A percentile compares a stretch with the other conserved stretches of the same genome.
phyloP scores from a whole-genome alignment of 352 stramenopile species.

The Phytophthora lateralis region DNA sequence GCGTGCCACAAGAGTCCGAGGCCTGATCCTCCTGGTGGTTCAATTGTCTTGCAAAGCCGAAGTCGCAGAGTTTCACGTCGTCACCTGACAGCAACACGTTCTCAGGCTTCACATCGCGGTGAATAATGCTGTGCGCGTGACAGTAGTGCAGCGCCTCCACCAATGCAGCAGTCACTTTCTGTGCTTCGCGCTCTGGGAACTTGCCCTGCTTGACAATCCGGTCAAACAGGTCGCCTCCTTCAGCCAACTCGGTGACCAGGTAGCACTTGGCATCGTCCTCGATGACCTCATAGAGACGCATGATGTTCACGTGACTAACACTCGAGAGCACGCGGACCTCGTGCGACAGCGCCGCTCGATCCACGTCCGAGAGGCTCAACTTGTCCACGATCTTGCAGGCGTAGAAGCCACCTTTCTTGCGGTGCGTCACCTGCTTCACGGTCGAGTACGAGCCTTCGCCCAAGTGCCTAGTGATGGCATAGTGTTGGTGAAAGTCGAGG shows the following conservation, averaged over 20 bases:
- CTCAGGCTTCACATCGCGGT: slow-evolving; percentile 88
- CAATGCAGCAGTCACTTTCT: slow-evolving; percentile 72
- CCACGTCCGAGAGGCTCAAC: slow-evolving; percentile 66
- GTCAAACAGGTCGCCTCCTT: slow-evolving; percentile 89
- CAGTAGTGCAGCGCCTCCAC: slow-evolving; percentile 93
- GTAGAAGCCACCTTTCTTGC: slow-evolving; percentile 70
- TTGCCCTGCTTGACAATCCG: slow-evolving; percentile 87
- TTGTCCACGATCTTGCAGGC: slow-evolving; percentile 91
- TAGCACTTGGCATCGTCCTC: slow-evolving; percentile 96
- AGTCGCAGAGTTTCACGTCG: slow-evolving; percentile 86
- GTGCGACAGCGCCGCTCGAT: slow-evolving; percentile 74
- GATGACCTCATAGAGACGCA: slow-evolving; percentile 93
- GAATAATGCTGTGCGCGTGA: slow-evolving; percentile 87
- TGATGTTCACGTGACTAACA: slow-evolving; percentile 89
- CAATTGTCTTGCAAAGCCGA: slow-evolving; percentile 84
- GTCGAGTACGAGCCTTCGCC: slow-evolving; percentile 90
- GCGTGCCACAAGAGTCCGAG: slow-evolving; percentile 83
- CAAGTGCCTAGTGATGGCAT: slow-evolving; percentile 77
- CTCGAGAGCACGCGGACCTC: slow-evolving; percentile 74
- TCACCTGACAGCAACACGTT: slow-evolving; percentile 83
- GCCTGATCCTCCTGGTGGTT: slow-evolving; percentile 63
- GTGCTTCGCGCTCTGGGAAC: slow-evolving; percentile 65
- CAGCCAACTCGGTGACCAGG: slow-evolving; percentile 96
- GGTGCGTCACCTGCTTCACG: slow-evolving; percentile 87
- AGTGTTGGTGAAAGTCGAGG: slow-evolving; percentile 85